Evolutionary conservation across 768 basidiomycete species (phyloP), one percentile per base, ranked within the genome.

Genomic region (Pholiota microspora): DNA sequence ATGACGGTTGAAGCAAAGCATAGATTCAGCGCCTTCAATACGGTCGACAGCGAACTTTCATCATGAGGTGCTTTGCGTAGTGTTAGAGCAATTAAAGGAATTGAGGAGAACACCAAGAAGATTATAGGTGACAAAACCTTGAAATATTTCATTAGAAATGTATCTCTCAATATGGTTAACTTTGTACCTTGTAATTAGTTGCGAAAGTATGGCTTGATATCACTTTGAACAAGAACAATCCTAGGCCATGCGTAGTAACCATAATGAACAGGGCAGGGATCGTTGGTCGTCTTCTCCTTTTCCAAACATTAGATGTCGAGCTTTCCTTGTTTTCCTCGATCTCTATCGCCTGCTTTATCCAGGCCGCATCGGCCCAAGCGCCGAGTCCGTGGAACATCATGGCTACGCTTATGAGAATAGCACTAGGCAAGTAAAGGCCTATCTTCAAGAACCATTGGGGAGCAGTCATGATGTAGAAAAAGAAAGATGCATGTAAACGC

Each of bases 401-500:
- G 0, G 86, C 88, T 10, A 91, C 80, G 32, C 92, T 90, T 51
- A 97, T 79, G 2, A 98, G 67, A 32, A 98, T 79, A 0, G 84
- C 91, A 52, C 91, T 92, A 0, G 96, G 95, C 6, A 99, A 78
- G 69, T 92, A 99, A 62, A 77, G 83, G 2, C 94, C 95, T 25
- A 98, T 93, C 66, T 95, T 91, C 61, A 93, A 80, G 72, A 96
- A 97, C 1, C 77, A 79, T 32, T 76, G 71, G 2, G 76, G 72
- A 18, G 68, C 73, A 12, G 88, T 80, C 55, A 93, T 72, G 57
- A 98, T 77, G 72, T 95, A 98, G 74, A 98, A 94, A 76, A 98
- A 98, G 72, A 96, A 95, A 0, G 96, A 98, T 1, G 95, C 95
- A 68, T 99, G 97, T 18, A 98, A 83, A 13, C 97, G 85, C 66